Evolutionary conservation across 1,139 yeast genomes (phyloP).

Genomic region (Yamadazyma epiphylla): DNA sequence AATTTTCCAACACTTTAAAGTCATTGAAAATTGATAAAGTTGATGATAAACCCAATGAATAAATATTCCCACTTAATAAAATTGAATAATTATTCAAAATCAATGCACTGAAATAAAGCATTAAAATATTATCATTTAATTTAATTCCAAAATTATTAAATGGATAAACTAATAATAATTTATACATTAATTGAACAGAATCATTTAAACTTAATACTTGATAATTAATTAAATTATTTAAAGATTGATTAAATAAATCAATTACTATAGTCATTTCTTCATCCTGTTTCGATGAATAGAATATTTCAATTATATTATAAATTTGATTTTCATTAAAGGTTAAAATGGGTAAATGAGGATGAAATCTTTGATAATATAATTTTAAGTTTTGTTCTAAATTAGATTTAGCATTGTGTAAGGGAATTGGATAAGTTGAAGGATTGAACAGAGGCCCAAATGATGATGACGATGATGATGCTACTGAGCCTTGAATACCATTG

Average conservation of each 20-base stretch:
- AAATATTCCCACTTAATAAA: conserved; percentile 54
- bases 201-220: conserved; percentile 27
- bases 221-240: conserved; percentile 44
- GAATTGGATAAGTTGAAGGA: not conserved
- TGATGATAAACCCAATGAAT: conserved; percentile 51
- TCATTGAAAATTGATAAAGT: conserved; percentile 58
- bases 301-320: conserved; percentile 17
- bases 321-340: conserved; percentile 44
- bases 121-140: conserved; percentile 28
- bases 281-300: conserved; percentile 14
- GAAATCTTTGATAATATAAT: conserved; percentile 51
- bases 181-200: conserved; percentile 35
- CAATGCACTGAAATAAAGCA: conserved; percentile 43
- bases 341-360: conserved; percentile 53
- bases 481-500: no score
- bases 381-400: conserved; percentile 12
- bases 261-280: conserved; percentile 40
- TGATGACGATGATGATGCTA: not conserved
- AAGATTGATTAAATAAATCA: conserved; percentile 48
- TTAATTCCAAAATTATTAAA: conserved; percentile 19
- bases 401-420: not conserved
- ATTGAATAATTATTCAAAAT: conserved; percentile 53
- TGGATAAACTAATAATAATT: conserved; percentile 44
- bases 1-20: conserved; percentile 46
- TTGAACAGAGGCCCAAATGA: not conserved